Base-by-base conservation (phyloP, 345 rosid species). In the Eucalyptus guilfoylei region DNA sequence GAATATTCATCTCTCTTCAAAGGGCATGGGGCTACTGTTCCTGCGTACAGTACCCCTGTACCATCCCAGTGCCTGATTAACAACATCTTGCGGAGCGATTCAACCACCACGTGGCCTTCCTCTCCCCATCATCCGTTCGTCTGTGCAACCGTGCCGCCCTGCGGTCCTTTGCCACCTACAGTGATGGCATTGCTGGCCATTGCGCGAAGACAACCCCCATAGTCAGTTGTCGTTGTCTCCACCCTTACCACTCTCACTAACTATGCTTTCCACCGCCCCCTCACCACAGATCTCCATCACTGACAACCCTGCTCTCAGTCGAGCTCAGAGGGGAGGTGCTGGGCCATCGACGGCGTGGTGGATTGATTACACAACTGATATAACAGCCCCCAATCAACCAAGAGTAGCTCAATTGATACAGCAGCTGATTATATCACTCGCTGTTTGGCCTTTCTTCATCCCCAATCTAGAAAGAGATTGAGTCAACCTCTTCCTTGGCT, bases 191-290 rank as follows among this genome's bases (percentile, higher is more conserved):
- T 26, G 69, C 69, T 13, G n/a, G 34, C 69, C 69, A 62, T 62
- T 30, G 69, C 9, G 2, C 5, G 0, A 28, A 62, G 34, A 62
- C 69, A 7, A 62, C 34, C 69, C 69, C 34, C 69, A 30, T 4
- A 28, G 69, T 62, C 17, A 14, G 17, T 1, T 14, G 69, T 62
- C 3, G 3, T 62, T 58, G 64, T 58, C 64, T 26, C 64, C n/a
- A 0, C 30, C 64, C 64, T 11, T 0, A 58, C 64, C 64, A 58
- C n/a, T 26, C 0, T 58, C 64, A 58, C 64, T 26, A 58, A 11
- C 64, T 58, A 26, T 58, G 64, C 64, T 58, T 58, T 58, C 64
- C 64, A 58, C 64, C 14, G 3, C 64, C 64, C n/a, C 64, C 64
- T 58, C 64, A 26, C 64, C 64, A 58, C 64, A 58, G 64, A 11